Base-by-base conservation (phyloP, 225 moss, liverwort and hornwort species). In the Bryum argenteum region DNA sequence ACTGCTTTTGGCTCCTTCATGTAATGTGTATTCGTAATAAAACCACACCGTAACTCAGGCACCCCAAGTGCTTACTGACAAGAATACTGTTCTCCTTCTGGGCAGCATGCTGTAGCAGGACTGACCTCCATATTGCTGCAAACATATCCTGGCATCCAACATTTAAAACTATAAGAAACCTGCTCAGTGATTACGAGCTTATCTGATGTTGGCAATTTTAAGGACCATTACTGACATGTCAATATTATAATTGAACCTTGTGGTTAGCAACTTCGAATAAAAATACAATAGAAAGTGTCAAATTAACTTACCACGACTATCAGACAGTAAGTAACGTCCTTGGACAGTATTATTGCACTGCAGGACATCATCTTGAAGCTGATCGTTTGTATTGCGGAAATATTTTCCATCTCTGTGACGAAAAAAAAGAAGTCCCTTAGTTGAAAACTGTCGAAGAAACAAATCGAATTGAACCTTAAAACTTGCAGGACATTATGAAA, bases 71-170 rank as follows among this genome's bases (percentile, higher is more conserved):
- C 65, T 87, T 79, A 92, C 90, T 71, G 71, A 74, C 92, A 95
- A 79, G 92, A 86, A 63, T 83, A 92, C 44, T 81, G 84, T 54
- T 90, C 78, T 39, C 63, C 63, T 71, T 75, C 75, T 63, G 89
- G 87, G 76, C 90, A 95, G 75, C 90, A 95, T 41, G 89, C 81
- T 47, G 87, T 89, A 70, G 59, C 72, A 64, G 87, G 71, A 78
- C 88, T 65, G 23, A 90, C 64, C 40, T 83, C 83, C 87, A 84
- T 88, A 70, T 90, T 84, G 66, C 58, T 89, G 83, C 92, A 95
- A 18, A 92, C 89, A 79, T 89, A 83, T 41, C 94, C 90, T 90
- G 83, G 54, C 57, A 66, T 40, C 26, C 59, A 8, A 26, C 44
- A 54, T 47, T n/a, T 38, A 59, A 54, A 18, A 72, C 33, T 20